phyloP scores from a whole-genome alignment of 768 basidiomycete species.

The Amanita exitialis region DNA sequence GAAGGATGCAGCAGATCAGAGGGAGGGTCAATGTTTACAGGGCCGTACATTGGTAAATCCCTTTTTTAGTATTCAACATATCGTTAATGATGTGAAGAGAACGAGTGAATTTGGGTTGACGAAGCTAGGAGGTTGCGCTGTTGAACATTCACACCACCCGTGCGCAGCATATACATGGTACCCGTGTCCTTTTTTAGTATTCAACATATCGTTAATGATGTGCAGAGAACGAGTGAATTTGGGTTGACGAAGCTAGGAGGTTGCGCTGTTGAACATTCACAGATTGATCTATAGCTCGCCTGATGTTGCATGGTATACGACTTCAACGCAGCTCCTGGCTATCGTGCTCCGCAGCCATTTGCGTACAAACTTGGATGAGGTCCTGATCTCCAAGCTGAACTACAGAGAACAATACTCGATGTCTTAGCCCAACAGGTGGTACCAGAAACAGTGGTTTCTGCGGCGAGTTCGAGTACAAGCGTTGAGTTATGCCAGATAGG shows the following conservation, averaged over 20 bases:
- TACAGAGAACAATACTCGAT: conserved; percentile 78
- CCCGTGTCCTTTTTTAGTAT: neutral
- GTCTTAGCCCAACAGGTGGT: conserved; percentile 78
- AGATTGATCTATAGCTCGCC: conserved; percentile 82
- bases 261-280: conserved; percentile 76
- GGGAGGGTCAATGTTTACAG: conserved; percentile 82
- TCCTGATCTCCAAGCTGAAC: conserved; percentile 57
- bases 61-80: neutral
- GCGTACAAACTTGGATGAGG: conserved; percentile 87
- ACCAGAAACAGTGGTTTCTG: conserved; percentile 23
- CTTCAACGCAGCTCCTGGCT: conserved; percentile 76
- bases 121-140: conserved; percentile 71
- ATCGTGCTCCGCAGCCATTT: conserved; percentile 65
- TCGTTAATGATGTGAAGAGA: conserved; percentile 33
- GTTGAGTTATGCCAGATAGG: conserved; percentile 86
- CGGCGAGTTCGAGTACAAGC: conserved; percentile 29
- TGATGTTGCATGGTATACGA: conserved; percentile 76
- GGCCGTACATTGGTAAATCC: conserved; percentile 59
- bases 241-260: conserved; percentile 80
- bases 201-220: conserved; percentile 3
- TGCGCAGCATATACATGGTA: too few relatives aligned
- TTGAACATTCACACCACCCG: too few relatives aligned
- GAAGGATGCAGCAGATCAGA: conserved; percentile 38
- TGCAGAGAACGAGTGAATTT: conserved; percentile 80
- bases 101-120: conserved; percentile 87